phyloP scores from a whole-genome alignment of 129 eudicot species.

The Lactuca saligna region DNA sequence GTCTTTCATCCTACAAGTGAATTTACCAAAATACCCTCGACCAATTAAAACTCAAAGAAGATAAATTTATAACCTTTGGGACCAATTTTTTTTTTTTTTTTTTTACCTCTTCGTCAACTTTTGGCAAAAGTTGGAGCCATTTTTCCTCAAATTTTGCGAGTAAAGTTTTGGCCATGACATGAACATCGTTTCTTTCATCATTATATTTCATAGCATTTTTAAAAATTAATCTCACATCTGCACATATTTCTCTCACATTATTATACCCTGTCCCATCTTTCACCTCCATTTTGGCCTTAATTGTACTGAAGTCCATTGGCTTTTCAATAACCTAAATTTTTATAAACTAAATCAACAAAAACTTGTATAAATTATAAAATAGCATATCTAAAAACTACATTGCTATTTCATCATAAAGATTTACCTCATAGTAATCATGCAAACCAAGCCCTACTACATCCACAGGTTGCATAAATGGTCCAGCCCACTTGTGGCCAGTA shows the following conservation, averaged over 20 bases:
- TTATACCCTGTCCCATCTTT: constrained; percentile 81
- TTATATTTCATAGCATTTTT: constrained; percentile 91
- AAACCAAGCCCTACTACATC: constrained; percentile 78
- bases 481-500: constrained; percentile 70
- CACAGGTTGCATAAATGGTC: constrained; percentile 87
- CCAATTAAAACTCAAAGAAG: neutral
- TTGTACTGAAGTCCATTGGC: constrained; percentile 91
- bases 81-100: neutral
- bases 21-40: constrained; percentile 16
- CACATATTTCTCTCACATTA: constrained; percentile 75
- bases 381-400: neutral
- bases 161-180: constrained; percentile 86
- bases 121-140: constrained; percentile 89
- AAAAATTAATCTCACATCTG: constrained; percentile 83
- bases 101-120: constrained; percentile 91
- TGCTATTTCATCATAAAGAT: no score
- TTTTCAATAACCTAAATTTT: constrained; percentile 60
- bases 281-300: constrained; percentile 73
- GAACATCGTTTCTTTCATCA: constrained; percentile 76
- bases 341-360: neutral
- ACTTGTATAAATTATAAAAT: neutral
- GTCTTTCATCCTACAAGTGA: constrained; percentile 64
- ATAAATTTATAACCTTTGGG: neutral
- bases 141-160: constrained; percentile 86
- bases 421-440: constrained; percentile 78